Evolutionary conservation across 805 yeast genomes (phyloP).

Genomic region (Candida xiaguanensis): DNA sequence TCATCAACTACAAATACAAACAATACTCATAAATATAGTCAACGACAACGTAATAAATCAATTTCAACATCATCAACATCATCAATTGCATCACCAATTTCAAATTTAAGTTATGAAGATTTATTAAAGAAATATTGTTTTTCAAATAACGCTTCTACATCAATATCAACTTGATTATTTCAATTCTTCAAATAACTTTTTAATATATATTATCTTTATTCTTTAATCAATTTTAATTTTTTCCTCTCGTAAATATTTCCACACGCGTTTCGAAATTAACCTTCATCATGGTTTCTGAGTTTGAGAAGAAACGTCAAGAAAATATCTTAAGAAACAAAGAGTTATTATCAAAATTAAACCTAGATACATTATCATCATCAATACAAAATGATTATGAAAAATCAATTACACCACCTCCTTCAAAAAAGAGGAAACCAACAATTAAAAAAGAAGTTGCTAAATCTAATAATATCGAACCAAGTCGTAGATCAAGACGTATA

Average conservation of each 20-base stretch:
- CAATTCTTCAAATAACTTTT: no score
- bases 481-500: slow-evolving; percentile 73
- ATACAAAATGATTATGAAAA: slow-evolving; percentile 43
- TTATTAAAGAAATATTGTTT: slow-evolving; percentile 35
- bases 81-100: slow-evolving; percentile 1
- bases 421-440: slow-evolving; percentile 20
- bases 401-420: slow-evolving; percentile 13
- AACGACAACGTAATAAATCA: slow-evolving; percentile 7
- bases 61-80: not conserved
- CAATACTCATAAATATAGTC: slow-evolving; percentile 10
- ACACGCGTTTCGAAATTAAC: not conserved
- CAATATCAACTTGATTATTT: not conserved
- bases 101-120: slow-evolving; percentile 23
- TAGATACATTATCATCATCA: slow-evolving; percentile 54
- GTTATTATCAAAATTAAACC: slow-evolving; percentile 65
- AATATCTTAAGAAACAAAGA: slow-evolving; percentile 83
- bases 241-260: no score
- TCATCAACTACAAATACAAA: not conserved
- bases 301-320: slow-evolving; percentile 67
- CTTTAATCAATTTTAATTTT: no score
- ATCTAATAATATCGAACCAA: no score
- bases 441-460: slow-evolving; percentile 17
- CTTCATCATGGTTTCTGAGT: slow-evolving; percentile 45
- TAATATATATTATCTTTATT: no score
- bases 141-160: slow-evolving; percentile 21